phyloP scores from a whole-genome alignment of 208 protist genomes.

The Leishmania aethiopica region DNA sequence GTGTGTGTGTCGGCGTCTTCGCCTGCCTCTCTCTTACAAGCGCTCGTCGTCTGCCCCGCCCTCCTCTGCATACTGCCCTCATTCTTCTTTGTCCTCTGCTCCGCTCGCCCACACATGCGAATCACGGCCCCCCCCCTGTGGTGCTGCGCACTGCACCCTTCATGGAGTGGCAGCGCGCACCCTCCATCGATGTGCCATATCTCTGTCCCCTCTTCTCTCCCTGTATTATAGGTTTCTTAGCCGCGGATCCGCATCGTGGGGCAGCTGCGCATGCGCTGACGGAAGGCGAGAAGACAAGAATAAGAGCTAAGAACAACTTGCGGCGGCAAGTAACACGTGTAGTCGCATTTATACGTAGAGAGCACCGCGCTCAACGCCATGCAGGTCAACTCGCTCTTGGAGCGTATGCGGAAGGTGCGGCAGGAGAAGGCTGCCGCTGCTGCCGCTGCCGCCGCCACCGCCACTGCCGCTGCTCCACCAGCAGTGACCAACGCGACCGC shows the following conservation, averaged over 20 bases:
- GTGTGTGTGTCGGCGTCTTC: not conserved
- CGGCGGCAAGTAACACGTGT: not conserved
- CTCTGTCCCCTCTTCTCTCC: not conserved
- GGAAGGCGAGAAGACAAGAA: not conserved
- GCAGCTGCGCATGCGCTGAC: not conserved
- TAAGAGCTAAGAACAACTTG: not conserved
- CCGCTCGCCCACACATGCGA: not conserved
- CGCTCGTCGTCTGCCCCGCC: not conserved
- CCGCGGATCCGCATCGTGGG: not conserved
- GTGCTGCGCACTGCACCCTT: not conserved
- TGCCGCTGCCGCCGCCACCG: conserved; percentile 22
- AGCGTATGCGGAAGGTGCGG: conserved; percentile 48
- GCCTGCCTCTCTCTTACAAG: not conserved
- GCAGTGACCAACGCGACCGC: not conserved
- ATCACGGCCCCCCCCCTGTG: not conserved
- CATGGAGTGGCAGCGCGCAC: not conserved
- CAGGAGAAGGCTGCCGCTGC: conserved; percentile 39
- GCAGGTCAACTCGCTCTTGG: conserved; percentile 40
- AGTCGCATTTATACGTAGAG: not conserved
- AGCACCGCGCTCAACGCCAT: not conserved
- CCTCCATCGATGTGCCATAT: not conserved
- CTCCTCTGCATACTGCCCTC: not conserved
- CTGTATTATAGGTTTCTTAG: not conserved
- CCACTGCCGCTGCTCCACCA: not conserved
- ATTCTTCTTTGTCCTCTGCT: not conserved